Percentiles rank a stretch among this genome's conserved stretches.
Conservation (phyloP, 768 basidiomycete species). For the Boletus rufocinnamomeus region DNA sequence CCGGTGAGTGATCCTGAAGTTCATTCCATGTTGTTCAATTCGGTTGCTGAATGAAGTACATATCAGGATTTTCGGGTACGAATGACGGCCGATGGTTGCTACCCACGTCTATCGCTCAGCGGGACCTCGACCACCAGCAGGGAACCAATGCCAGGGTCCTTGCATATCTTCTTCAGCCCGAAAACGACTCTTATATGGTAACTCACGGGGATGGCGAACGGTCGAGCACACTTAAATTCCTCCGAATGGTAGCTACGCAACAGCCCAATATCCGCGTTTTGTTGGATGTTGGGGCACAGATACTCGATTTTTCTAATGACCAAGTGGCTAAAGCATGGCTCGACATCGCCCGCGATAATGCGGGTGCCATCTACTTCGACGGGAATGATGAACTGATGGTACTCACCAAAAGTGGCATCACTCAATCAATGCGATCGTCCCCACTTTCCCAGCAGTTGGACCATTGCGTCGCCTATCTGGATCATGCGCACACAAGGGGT, state of each 20-base stretch:
- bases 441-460: too few species aligned
- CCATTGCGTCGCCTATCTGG: too few species aligned
- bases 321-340: too few species aligned
- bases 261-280: too few species aligned
- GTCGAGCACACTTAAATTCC: constrained; percentile 2
- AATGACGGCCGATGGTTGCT: constrained; percentile 40
- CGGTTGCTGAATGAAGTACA: neutral
- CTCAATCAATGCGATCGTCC: too few species aligned
- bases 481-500: too few species aligned
- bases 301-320: too few species aligned
- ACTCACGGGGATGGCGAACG: neutral
- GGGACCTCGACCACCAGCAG: constrained; percentile 25
- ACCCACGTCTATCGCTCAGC: constrained; percentile 35
- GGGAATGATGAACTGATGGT: too few species aligned
- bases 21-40: neutral
- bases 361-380: too few species aligned
- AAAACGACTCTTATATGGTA: constrained; percentile 18
- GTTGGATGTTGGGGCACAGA: too few species aligned
- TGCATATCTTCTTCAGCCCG: constrained; percentile 26
- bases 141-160: constrained; percentile 46
- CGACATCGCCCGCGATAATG: too few species aligned
- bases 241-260: constrained; percentile 37
- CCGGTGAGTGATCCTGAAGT: neutral
- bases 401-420: too few species aligned
- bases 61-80: constrained; percentile 41